These are phyloP conservation scores for Talaromyces stipitatus DNA, from an alignment of 495 filamentous ascomycete genomes.

Conservation along the genomic window DNA sequence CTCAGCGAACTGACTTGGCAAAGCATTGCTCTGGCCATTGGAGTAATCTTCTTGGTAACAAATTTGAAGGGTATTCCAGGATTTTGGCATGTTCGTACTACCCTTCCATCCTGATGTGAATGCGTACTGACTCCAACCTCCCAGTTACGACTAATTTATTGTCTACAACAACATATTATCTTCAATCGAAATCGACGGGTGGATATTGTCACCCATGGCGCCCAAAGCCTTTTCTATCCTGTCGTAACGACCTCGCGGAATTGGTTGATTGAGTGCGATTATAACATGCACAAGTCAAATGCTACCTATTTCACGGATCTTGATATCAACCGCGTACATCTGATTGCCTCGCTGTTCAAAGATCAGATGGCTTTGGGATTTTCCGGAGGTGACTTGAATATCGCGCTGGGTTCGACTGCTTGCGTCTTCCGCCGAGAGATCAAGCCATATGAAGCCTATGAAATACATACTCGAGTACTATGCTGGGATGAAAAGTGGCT, in stretches of 20 bases:
- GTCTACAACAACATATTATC: background rate
- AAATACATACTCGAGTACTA: slow-evolving; percentile 63
- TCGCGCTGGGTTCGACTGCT: slow-evolving; percentile 57
- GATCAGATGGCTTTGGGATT: background rate
- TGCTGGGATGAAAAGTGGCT: slow-evolving; percentile 68
- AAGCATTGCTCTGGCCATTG: background rate
- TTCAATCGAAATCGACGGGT: too few species aligned
- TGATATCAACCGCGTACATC: slow-evolving; percentile 61
- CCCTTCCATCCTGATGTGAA: background rate
- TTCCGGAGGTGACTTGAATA: slow-evolving; percentile 17
- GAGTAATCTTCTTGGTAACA: background rate
- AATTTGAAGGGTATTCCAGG: slow-evolving; percentile 57
- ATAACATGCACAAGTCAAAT: slow-evolving; percentile 77
- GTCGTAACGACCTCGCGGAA: slow-evolving; percentile 32
- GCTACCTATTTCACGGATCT: slow-evolving; percentile 75
- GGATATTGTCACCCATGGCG: slow-evolving; percentile 2
- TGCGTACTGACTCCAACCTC: background rate
- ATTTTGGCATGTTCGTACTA: slow-evolving; percentile 58
- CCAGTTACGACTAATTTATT: background rate
- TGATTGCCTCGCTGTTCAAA: slow-evolving; percentile 45
- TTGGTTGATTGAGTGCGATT: slow-evolving; percentile 59
- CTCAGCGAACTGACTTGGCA: slow-evolving; percentile 22
- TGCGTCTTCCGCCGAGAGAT: slow-evolving; percentile 65
- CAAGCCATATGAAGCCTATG: slow-evolving; percentile 55
- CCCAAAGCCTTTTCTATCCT: slow-evolving; percentile 37